A percentile compares a stretch with the other conserved stretches of the same genome.
These are phyloP conservation scores for Pinus tabuliformis DNA, from an alignment of 75 land plant genomes.

Conservation along the genomic window DNA sequence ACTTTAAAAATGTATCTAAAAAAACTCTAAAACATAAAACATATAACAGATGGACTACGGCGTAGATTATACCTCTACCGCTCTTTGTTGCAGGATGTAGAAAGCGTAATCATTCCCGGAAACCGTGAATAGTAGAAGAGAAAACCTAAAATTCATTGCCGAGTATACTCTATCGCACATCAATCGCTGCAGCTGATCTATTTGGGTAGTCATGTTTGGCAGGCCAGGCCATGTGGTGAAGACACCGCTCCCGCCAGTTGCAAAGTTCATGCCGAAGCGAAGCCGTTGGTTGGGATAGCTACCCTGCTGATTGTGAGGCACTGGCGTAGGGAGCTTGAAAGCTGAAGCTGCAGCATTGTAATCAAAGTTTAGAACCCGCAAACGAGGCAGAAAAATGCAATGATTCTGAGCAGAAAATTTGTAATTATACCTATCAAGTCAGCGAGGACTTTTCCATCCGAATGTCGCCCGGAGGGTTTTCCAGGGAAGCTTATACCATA, in stretches of 20 bases:
- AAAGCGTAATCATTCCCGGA: slow-evolving; percentile 28
- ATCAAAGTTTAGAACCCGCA: no score
- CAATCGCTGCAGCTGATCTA: slow-evolving; percentile 13
- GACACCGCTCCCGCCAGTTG: slow-evolving; percentile 22
- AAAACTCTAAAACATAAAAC: no score
- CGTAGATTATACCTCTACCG: background rate
- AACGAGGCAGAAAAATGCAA: no score
- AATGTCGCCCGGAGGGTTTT: slow-evolving; percentile 44
- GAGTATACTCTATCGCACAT: background rate
- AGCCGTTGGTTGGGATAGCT: background rate
- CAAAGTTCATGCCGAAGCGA: slow-evolving; percentile 25
- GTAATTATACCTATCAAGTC: slow-evolving; percentile 43
- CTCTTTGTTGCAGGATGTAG: background rate
- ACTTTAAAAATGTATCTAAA: no score
- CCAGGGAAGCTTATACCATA: slow-evolving; percentile 51
- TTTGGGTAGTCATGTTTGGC: slow-evolving; percentile 18
- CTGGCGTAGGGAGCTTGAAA: slow-evolving; percentile 32
- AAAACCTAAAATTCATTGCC: background rate
- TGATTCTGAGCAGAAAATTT: no score
- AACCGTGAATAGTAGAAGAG: slow-evolving; percentile 19
- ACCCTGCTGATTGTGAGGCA: slow-evolving; percentile 25
- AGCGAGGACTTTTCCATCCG: slow-evolving; percentile 50
- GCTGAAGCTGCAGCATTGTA: slow-evolving; percentile 15
- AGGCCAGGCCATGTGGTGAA: slow-evolving; percentile 13
- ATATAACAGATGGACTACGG: no score